Evolutionary conservation across 768 basidiomycete species (phyloP).

Genomic region (Suillus lakei): DNA sequence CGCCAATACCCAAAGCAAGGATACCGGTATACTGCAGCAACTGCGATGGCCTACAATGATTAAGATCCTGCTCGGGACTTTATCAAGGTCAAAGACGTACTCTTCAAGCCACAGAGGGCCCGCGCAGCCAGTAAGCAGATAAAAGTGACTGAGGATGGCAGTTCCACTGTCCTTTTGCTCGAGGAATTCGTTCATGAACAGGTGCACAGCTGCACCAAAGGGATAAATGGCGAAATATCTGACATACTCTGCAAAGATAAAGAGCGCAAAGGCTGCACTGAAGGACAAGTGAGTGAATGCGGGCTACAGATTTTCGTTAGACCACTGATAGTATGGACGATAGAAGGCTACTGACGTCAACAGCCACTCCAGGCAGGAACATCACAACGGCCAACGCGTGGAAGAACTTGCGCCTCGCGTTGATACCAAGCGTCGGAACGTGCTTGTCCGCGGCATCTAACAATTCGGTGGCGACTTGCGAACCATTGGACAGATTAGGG

Average conservation of each 20-base stretch:
- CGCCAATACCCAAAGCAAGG: slow-evolving; percentile 88
- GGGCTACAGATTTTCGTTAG: slow-evolving; percentile 58
- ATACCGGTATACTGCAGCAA: slow-evolving; percentile 83
- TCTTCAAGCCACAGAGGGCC: slow-evolving; percentile 93
- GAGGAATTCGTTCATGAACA: slow-evolving; percentile 97
- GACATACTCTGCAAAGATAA: slow-evolving; percentile 96
- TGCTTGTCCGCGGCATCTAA: slow-evolving; percentile 89
- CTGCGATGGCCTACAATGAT: slow-evolving; percentile 44
- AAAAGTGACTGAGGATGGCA: slow-evolving; percentile 97
- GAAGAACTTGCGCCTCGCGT: slow-evolving; percentile 95
- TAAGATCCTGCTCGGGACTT: slow-evolving; percentile 10
- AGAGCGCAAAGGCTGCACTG: slow-evolving; percentile 92
- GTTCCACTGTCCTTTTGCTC: slow-evolving; percentile 95
- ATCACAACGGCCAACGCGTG: slow-evolving; percentile 94
- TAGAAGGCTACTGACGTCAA: slow-evolving; percentile 71
- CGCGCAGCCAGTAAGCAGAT: slow-evolving; percentile 94
- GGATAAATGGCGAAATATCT: slow-evolving; percentile 99
- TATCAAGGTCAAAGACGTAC: slow-evolving; percentile 32
- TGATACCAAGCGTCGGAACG: slow-evolving; percentile 87
- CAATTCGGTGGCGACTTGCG: slow-evolving; percentile 62
- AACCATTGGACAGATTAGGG: slow-evolving; percentile 57
- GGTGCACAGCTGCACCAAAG: slow-evolving; percentile 88
- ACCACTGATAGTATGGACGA: slow-evolving; percentile 1
- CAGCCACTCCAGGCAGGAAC: slow-evolving; percentile 92
- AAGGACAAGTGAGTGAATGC: slow-evolving; percentile 96